A percentile compares a stretch with the other conserved stretches of the same genome.
phyloP scores from a whole-genome alignment of 1,284 basidiomycete genomes.

The Phylloporus sp. region DNA sequence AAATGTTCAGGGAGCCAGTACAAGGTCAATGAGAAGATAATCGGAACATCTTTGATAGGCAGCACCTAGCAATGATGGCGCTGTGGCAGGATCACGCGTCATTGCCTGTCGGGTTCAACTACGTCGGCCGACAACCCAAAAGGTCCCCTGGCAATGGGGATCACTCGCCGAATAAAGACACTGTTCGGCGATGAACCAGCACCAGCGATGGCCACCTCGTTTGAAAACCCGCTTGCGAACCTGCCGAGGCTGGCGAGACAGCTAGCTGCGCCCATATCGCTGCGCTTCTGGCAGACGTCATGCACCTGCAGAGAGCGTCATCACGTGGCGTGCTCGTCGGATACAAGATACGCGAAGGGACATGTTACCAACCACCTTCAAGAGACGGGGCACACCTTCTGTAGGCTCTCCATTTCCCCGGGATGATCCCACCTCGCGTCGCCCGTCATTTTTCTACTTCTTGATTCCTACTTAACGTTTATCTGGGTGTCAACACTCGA shows the following conservation, averaged over 20 bases:
- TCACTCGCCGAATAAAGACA: too few species aligned
- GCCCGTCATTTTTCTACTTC: background rate
- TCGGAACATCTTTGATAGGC: too few species aligned
- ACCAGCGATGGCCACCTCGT: conserved; percentile 16
- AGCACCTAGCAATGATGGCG: too few species aligned
- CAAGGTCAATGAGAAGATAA: too few species aligned
- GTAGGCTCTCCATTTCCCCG: conserved; percentile 53
- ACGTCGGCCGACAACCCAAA: too few species aligned
- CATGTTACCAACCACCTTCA: conserved; percentile 67
- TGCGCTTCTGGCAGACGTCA: conserved; percentile 38
- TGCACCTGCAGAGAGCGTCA: conserved; percentile 37
- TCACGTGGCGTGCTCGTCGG: conserved; percentile 49
- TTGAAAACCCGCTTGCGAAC: conserved; percentile 20
- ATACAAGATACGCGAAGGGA: conserved; percentile 46
- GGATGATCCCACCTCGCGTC: background rate
- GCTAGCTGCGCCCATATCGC: conserved; percentile 30
- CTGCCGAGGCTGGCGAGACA: conserved; percentile 17
- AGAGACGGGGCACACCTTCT: conserved; percentile 68
- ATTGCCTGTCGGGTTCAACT: too few species aligned
- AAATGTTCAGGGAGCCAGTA: too few species aligned
- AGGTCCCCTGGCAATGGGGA: too few species aligned
- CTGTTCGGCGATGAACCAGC: conserved; percentile 39
- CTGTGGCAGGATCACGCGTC: too few species aligned
- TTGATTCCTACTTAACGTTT: background rate
- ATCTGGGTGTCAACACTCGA: conserved; percentile 62